phyloP scores from a whole-genome alignment of 1,139 yeast genomes.

The Debaryomyces udenii region DNA sequence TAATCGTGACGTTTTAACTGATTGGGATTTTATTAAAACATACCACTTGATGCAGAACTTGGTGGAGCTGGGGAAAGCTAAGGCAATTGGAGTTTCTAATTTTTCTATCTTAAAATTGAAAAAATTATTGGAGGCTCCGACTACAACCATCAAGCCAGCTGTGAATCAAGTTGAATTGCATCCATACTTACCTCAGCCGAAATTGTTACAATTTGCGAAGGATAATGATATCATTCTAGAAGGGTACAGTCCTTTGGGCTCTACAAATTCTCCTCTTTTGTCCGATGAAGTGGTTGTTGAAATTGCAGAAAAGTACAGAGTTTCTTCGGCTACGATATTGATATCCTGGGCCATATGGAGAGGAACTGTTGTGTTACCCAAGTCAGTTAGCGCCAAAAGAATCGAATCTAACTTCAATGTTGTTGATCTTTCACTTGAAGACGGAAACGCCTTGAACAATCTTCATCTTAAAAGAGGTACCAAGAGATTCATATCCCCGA shows the following conservation, averaged over 20 bases:
- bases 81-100: constrained; percentile 76
- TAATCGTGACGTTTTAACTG: constrained; percentile 11
- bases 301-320: constrained; percentile 49
- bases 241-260: constrained; percentile 66
- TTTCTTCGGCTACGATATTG: constrained; percentile 48
- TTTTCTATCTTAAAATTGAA: constrained; percentile 51
- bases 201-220: constrained; percentile 46
- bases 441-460: constrained; percentile 35
- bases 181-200: constrained; percentile 58
- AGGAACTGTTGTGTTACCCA: constrained; percentile 56
- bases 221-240: constrained; percentile 49
- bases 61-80: constrained; percentile 57
- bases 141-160: constrained; percentile 47
- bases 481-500: constrained; percentile 32
- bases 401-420: constrained; percentile 38
- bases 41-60: constrained; percentile 70
- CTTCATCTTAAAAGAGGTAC: constrained; percentile 35
- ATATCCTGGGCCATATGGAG: constrained; percentile 58
- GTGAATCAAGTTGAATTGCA: constrained; percentile 63
- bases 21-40: constrained; percentile 59
- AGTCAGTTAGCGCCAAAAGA: constrained; percentile 47
- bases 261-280: constrained; percentile 55
- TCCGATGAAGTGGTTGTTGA: constrained; percentile 42
- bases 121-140: constrained; percentile 47
- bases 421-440: constrained; percentile 34